Conservation (phyloP, 768 basidiomycete genomes). For the Lactarius akahatsu region DNA sequence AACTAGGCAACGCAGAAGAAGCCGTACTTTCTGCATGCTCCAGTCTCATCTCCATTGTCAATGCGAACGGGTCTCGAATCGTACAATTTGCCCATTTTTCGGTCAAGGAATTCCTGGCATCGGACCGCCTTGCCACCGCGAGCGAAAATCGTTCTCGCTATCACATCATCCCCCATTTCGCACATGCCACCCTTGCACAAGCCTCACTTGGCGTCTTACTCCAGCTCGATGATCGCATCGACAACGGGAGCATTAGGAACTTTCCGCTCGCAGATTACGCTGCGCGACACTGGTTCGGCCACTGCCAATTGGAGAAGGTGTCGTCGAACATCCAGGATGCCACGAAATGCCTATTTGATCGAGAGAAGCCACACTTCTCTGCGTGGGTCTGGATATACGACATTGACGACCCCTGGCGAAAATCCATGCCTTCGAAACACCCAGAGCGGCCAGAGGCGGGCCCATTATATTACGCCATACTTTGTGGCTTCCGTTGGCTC, state of each 20-base stretch:
- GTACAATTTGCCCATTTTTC: no score
- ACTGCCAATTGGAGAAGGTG: background rate
- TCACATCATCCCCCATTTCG: background rate
- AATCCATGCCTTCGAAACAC: background rate
- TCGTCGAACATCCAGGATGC: background rate
- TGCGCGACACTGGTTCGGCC: background rate
- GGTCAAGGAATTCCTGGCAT: background rate
- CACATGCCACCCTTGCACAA: background rate
- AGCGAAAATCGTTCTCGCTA: background rate
- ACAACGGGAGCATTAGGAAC: background rate
- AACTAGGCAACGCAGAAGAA: background rate
- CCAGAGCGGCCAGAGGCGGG: background rate
- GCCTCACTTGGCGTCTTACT: background rate
- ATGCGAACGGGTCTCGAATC: background rate
- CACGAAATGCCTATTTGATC: background rate
- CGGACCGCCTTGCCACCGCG: conserved; percentile 4
- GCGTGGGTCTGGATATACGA: conserved; percentile 3
- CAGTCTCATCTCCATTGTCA: background rate
- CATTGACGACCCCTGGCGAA: background rate
- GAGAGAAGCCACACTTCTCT: background rate
- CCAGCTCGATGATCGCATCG: background rate
- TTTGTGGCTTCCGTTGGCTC: conserved; percentile 1
- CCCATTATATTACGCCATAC: background rate
- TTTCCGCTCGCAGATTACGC: conserved; percentile 6
- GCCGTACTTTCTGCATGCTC: background rate